Evolutionary conservation across 2,329 filamentous ascomycete species (phyloP), one percentile per base, ranked within the genome.

Genomic region (Fusarium aywerte): DNA sequence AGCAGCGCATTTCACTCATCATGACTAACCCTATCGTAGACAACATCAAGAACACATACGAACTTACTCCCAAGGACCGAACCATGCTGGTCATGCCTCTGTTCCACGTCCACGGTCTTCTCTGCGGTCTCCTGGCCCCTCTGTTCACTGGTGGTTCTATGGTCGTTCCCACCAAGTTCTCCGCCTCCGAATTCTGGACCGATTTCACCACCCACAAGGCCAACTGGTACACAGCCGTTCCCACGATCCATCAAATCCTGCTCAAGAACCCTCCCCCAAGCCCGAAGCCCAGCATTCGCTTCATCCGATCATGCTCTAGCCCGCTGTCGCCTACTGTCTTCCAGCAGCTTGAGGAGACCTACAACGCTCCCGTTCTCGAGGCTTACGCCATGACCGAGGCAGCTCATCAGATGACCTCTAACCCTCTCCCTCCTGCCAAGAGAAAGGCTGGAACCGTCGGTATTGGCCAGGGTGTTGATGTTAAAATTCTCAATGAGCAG

Each of bases 321-420:
- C 92, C 92, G 0, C 83, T 97, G 15, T 92, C 91, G 4, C 93
- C 93, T 1, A 93, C 92, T 65, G 89, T 89, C 49, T 94, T 96
- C 80, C 85, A 92, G 65, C 89, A 92, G 72, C 85, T 97, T 7
- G 92, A 96, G 75, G 84, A 87, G 71, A 85, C 88, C 0, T 92
- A 93, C 76, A 83, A 88, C 49, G 92, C 93, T 0, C 92, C 93
- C 1, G 93, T 97, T 0, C 84, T 97, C 18, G 93, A 96, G 80
- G 93, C 93, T 11, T 96, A 96, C 74, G 93, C 93, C 68, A 97
- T 97, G 93, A 96, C 93, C 38, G 93, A 96, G 81, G 93, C 92
- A 8, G 88, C 93, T 6, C 91, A 94, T 74, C 91, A 93, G 77
- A 93, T 94, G 90, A 92, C 91, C 2, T 92, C 90, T 25, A 91